These are phyloP conservation scores for Cerrena zonata DNA, from an alignment of 1,284 basidiomycete species.

Conservation along the genomic window DNA sequence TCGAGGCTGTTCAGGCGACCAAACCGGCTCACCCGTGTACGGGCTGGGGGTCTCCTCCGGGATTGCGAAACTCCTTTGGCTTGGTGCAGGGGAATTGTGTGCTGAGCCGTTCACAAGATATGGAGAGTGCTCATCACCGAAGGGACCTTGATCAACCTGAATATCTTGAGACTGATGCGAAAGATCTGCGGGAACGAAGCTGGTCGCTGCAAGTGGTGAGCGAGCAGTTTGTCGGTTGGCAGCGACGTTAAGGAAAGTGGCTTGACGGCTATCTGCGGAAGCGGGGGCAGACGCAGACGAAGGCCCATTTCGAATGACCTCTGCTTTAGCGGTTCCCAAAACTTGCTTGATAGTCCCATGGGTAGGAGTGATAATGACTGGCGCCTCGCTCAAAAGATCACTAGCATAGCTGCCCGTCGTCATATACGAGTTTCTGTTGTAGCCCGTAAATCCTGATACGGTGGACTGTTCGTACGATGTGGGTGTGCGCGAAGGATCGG, in stretches of 20 bases:
- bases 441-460: slow-evolving; percentile 45
- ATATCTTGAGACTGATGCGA: slow-evolving; percentile 30
- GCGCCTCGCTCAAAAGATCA: slow-evolving; percentile 72
- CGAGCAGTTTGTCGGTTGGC: slow-evolving; percentile 40
- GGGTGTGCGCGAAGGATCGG: slow-evolving; percentile 41
- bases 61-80: slow-evolving; percentile 38
- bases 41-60: slow-evolving; percentile 14
- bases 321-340: slow-evolving; percentile 69
- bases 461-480: slow-evolving; percentile 45
- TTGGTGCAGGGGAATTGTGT: slow-evolving; percentile 30
- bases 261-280: slow-evolving; percentile 34
- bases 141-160: slow-evolving; percentile 47
- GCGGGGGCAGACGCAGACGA: slow-evolving; percentile 28
- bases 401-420: slow-evolving; percentile 69
- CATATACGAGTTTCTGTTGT: slow-evolving; percentile 64
- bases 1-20: slow-evolving; percentile 32
- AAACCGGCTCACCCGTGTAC: slow-evolving; percentile 22
- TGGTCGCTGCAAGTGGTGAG: slow-evolving; percentile 64
- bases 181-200: slow-evolving; percentile 68
- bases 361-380: slow-evolving; percentile 70
- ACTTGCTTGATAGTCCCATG: slow-evolving; percentile 65
- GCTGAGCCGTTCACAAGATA: slow-evolving; percentile 29
- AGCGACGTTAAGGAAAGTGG: slow-evolving; percentile 19
- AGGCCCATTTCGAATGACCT: slow-evolving; percentile 58
- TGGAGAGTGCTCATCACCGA: slow-evolving; percentile 54